These are phyloP conservation scores for Metschnikowia cerradonensis DNA, from an alignment of 805 yeast genomes.

Conservation along the genomic window DNA sequence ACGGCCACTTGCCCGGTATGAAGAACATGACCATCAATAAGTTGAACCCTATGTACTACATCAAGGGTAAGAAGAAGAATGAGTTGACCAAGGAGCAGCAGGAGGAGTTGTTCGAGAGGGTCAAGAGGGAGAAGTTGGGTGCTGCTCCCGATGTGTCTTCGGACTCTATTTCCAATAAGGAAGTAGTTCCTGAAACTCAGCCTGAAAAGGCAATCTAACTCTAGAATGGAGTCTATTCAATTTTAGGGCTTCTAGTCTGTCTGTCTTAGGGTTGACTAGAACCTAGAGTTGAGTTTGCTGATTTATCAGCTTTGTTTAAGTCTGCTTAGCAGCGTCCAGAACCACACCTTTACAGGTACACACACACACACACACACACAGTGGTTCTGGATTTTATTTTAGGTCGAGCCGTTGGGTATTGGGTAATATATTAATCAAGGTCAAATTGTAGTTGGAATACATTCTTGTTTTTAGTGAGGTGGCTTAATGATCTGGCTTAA, in stretches of 20 bases:
- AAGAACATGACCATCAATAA: slow-evolving; percentile 40
- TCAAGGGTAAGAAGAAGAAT: slow-evolving; percentile 62
- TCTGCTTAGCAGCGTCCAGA: not conserved
- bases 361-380: slow-evolving; percentile 17
- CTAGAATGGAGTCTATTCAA: too few species aligned
- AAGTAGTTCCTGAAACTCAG: not conserved
- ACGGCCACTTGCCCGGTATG: slow-evolving; percentile 72
- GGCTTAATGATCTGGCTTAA: too few species aligned
- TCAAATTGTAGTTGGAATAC: not conserved
- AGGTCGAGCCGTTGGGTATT: slow-evolving; percentile 13
- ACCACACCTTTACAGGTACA: slow-evolving; percentile 1
- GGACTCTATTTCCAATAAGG: slow-evolving; percentile 10
- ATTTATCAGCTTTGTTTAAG: too few species aligned
- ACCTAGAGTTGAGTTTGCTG: too few species aligned
- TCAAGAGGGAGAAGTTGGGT: slow-evolving; percentile 19
- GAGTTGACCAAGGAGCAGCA: slow-evolving; percentile 51
- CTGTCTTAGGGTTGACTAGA: too few species aligned
- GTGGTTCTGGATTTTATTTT: slow-evolving; percentile 3
- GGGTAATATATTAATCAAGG: slow-evolving; percentile 2
- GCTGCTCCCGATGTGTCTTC: slow-evolving; percentile 4
- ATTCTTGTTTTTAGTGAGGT: too few species aligned
- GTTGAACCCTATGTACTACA: slow-evolving; percentile 72
- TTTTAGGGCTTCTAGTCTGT: too few species aligned
- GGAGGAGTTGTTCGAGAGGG: slow-evolving; percentile 45
- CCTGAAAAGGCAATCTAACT: too few species aligned